These are phyloP conservation scores for Panellus pusillus DNA, from an alignment of 768 basidiomycete species.

Conservation along the genomic window DNA sequence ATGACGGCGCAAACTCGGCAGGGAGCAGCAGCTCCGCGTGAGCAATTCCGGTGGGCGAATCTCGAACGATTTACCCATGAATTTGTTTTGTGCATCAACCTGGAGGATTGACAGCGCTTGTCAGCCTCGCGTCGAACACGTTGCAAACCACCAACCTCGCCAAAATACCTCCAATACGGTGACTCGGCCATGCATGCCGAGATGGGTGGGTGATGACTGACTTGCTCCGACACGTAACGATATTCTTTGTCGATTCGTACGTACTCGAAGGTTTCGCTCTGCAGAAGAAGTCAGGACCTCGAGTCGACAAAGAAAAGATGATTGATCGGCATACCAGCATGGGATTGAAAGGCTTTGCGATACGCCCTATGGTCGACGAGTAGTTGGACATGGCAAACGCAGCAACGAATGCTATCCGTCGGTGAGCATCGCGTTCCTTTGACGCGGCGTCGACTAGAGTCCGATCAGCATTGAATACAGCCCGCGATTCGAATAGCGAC, in stretches of 20 bases:
- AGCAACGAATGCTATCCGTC: slow-evolving; percentile 87
- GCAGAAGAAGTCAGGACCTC: slow-evolving; percentile 2
- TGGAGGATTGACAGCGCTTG: slow-evolving; percentile 28
- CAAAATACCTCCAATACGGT: slow-evolving; percentile 86
- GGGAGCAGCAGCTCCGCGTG: slow-evolving; percentile 84
- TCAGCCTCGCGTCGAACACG: neutral
- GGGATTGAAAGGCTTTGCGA: slow-evolving; percentile 97
- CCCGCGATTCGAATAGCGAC: slow-evolving; percentile 30
- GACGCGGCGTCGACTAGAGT: slow-evolving; percentile 79
- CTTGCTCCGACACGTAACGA: slow-evolving; percentile 93
- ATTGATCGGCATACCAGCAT: slow-evolving; percentile 65
- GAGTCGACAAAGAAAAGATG: neutral
- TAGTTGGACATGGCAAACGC: slow-evolving; percentile 99
- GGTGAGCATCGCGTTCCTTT: slow-evolving; percentile 70
- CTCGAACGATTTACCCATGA: slow-evolving; percentile 96
- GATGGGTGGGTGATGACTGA: slow-evolving; percentile 96
- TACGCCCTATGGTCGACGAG: slow-evolving; percentile 92
- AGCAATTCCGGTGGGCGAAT: slow-evolving; percentile 95
- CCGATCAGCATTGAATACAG: neutral
- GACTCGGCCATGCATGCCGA: slow-evolving; percentile 95
- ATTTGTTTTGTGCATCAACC: slow-evolving; percentile 97
- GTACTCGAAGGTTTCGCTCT: slow-evolving; percentile 96
- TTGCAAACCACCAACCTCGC: slow-evolving; percentile 53
- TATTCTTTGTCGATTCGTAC: slow-evolving; percentile 85
- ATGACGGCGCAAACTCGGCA: slow-evolving; percentile 56